phyloP scores from a whole-genome alignment of 441 rosid genomes.

The Dalechampia spathulata region DNA sequence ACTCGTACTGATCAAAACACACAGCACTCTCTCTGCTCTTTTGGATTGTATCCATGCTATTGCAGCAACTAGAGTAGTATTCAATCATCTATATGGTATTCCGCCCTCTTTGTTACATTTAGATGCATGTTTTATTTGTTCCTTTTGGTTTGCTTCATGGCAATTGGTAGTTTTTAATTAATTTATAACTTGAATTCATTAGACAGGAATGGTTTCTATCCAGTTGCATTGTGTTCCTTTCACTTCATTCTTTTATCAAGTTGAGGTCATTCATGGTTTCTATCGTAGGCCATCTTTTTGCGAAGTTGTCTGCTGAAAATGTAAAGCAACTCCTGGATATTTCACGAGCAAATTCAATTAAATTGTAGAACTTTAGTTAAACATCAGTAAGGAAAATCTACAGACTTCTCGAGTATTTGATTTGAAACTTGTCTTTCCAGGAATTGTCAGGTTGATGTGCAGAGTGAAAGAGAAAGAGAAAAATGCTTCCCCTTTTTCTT shows the following conservation, averaged over 20 bases:
- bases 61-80: slow-evolving; percentile 74
- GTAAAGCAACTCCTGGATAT: too few species aligned
- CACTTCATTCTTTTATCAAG: background rate
- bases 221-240: background rate
- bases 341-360: too few species aligned
- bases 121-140: background rate
- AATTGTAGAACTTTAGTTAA: too few species aligned
- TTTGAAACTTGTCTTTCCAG: background rate
- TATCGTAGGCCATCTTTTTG: too few species aligned
- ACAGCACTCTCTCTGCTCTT: slow-evolving; percentile 59
- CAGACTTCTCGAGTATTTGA: background rate
- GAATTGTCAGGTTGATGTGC: too few species aligned
- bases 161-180: background rate
- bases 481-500: background rate
- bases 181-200: too few species aligned
- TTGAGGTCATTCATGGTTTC: background rate
- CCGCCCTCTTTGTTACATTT: background rate
- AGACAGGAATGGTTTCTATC: background rate
- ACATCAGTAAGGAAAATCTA: background rate
- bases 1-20: slow-evolving; percentile 56
- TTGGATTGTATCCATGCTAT: slow-evolving; percentile 50
- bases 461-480: background rate
- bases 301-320: too few species aligned
- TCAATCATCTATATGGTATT: slow-evolving; percentile 85
- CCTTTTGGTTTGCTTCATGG: background rate